Evolutionary conservation across 2,329 filamentous ascomycete genomes (phyloP).

Genomic region (Macrophomina pseudophaseolina): DNA sequence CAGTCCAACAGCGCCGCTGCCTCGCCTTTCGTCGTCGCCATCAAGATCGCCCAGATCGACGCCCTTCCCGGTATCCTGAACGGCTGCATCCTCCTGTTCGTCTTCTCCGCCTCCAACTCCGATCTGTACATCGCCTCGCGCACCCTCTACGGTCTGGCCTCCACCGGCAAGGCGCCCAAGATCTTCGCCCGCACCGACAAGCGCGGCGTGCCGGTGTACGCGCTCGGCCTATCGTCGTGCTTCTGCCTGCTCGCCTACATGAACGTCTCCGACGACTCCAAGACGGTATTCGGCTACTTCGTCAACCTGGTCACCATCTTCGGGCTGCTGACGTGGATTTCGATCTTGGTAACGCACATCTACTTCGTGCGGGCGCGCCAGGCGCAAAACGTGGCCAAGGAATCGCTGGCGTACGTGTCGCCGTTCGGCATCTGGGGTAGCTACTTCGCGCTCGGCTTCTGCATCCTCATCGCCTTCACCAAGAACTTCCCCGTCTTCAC

Average conservation of each 20-base stretch:
- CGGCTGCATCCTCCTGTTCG: slow-evolving; percentile 74
- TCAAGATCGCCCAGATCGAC: slow-evolving; percentile 66
- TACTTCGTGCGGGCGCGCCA: slow-evolving; percentile 53
- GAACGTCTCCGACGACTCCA: slow-evolving; percentile 42
- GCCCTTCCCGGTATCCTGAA: slow-evolving; percentile 72
- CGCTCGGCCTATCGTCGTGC: slow-evolving; percentile 64
- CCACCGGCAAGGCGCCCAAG: slow-evolving; percentile 71
- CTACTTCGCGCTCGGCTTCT: slow-evolving; percentile 70
- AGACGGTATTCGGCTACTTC: slow-evolving; percentile 54
- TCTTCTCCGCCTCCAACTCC: slow-evolving; percentile 78
- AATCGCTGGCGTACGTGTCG: slow-evolving; percentile 62
- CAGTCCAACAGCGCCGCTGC: slow-evolving; percentile 61
- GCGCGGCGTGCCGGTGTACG: slow-evolving; percentile 71
- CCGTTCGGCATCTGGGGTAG: slow-evolving; percentile 76
- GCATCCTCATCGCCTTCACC: slow-evolving; percentile 74
- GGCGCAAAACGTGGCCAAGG: slow-evolving; percentile 53
- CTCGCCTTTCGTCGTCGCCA: slow-evolving; percentile 78
- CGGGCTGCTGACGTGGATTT: slow-evolving; percentile 54
- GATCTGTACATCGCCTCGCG: slow-evolving; percentile 77
- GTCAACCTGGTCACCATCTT: slow-evolving; percentile 53
- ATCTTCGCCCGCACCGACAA: slow-evolving; percentile 75
- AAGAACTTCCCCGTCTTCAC: slow-evolving; percentile 83
- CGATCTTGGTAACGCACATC: slow-evolving; percentile 56
- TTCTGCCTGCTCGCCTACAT: slow-evolving; percentile 71
- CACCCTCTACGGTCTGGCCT: slow-evolving; percentile 74